Conservation (phyloP, 768 basidiomycete genomes). For the Termitomyces sp. region DNA sequence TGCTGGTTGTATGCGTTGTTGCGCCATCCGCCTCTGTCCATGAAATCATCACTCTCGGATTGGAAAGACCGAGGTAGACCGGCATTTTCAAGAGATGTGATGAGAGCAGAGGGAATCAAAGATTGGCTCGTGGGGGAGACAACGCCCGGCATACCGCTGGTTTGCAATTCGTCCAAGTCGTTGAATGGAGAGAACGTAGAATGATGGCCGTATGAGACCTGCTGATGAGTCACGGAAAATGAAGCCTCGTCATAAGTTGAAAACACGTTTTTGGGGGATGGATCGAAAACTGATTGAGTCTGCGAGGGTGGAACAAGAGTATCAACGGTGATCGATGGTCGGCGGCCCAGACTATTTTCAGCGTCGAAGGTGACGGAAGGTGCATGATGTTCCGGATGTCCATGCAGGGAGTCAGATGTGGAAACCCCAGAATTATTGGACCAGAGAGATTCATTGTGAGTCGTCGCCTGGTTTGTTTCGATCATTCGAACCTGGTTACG, state of each 20-base stretch:
- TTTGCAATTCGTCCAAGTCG: constrained; percentile 31
- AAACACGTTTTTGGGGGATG: constrained; percentile 28
- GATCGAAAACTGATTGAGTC: constrained; percentile 21
- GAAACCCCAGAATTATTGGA: neutral
- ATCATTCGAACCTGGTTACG: constrained; percentile 49
- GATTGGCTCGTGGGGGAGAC: constrained; percentile 42
- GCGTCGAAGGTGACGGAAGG: constrained; percentile 6
- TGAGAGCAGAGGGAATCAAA: constrained; percentile 53
- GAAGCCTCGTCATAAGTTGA: constrained; percentile 37
- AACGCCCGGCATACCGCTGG: constrained; percentile 18
- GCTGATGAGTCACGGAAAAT: constrained; percentile 23
- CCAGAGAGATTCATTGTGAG: constrained; percentile 18
- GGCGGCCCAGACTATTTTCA: constrained; percentile 6
- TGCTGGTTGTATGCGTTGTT: constrained; percentile 11
- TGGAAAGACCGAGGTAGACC: constrained; percentile 44
- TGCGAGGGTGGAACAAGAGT: constrained; percentile 22
- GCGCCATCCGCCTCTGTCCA: constrained; percentile 50
- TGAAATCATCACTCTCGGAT: constrained; percentile 47
- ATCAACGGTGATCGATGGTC: constrained; percentile 14
- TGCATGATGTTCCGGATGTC: constrained; percentile 12
- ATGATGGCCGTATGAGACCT: constrained; percentile 7
- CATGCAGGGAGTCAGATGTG: constrained; percentile 10
- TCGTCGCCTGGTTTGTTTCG: constrained; percentile 25
- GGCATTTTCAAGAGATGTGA: constrained; percentile 46
- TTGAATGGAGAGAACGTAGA: constrained; percentile 51